These are phyloP conservation scores for Colletotrichum sp. DNA, from an alignment of 2,329 filamentous ascomycete genomes.

Conservation along the genomic window DNA sequence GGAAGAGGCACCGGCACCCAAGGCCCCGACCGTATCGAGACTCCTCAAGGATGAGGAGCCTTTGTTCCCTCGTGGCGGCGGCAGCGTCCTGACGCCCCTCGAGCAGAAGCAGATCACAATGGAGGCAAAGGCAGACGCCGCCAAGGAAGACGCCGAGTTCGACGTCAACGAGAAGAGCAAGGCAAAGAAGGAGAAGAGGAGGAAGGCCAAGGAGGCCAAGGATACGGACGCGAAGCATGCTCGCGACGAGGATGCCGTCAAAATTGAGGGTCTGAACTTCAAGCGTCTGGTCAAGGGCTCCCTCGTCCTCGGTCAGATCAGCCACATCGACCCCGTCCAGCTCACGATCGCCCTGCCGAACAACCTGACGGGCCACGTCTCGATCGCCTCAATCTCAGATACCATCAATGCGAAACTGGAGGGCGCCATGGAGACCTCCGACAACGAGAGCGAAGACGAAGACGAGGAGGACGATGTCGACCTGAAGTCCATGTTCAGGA, in stretches of 20 bases:
- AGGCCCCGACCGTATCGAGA: constrained; percentile 43
- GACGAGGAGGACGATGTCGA: constrained; percentile 64
- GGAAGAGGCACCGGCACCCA: constrained; percentile 29
- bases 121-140: constrained; percentile 88
- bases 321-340: constrained; percentile 79
- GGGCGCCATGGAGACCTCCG: constrained; percentile 61
- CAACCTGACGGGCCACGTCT: constrained; percentile 87
- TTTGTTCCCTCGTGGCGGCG: constrained; percentile 91
- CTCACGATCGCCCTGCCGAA: constrained; percentile 87
- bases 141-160: constrained; percentile 78
- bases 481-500: constrained; percentile 73
- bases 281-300: constrained; percentile 89
- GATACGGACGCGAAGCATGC: constrained; percentile 42
- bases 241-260: constrained; percentile 63
- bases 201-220: constrained; percentile 57
- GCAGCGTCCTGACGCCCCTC: constrained; percentile 86
- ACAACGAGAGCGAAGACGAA: constrained; percentile 60
- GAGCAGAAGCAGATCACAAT: constrained; percentile 97
- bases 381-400: constrained; percentile 90
- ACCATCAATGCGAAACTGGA: constrained; percentile 79
- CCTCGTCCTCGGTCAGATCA: constrained; percentile 85
- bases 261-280: constrained; percentile 86
- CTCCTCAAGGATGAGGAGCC: constrained; percentile 78
- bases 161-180: constrained; percentile 51
- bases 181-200: constrained; percentile 60